Conservation (phyloP, 495 filamentous ascomycete species). For the Hyphodiscus hymeniophilus region DNA sequence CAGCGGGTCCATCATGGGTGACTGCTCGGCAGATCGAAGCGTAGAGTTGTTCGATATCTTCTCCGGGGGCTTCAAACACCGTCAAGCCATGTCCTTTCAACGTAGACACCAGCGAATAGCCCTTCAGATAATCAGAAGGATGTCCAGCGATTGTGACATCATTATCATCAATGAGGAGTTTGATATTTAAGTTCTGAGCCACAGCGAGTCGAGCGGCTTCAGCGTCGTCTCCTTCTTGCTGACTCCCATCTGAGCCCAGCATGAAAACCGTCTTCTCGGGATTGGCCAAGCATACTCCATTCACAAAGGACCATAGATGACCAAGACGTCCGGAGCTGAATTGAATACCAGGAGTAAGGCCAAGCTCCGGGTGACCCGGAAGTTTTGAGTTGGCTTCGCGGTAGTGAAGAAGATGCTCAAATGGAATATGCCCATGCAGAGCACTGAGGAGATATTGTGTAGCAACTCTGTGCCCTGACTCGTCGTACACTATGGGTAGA, state of each 20-base stretch:
- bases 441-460: slow-evolving; percentile 16
- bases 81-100: slow-evolving; percentile 13
- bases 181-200: slow-evolving; percentile 15
- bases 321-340: slow-evolving; percentile 20
- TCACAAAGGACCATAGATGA: slow-evolving; percentile 14
- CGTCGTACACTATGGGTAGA: slow-evolving; percentile 15
- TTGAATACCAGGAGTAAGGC: slow-evolving; percentile 14
- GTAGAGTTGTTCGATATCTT: slow-evolving; percentile 17
- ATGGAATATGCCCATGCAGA: slow-evolving; percentile 13
- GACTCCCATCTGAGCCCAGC: slow-evolving; percentile 16
- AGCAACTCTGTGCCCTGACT: slow-evolving; percentile 17
- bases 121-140: slow-evolving; percentile 17
- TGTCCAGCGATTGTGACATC: slow-evolving; percentile 19
- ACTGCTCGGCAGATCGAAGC: slow-evolving; percentile 9
- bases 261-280: slow-evolving; percentile 15
- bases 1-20: slow-evolving; percentile 15
- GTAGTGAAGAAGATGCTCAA: slow-evolving; percentile 18
- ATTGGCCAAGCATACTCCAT: slow-evolving; percentile 15
- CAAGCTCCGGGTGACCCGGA: slow-evolving; percentile 18
- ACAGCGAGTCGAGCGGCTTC: slow-evolving; percentile 16
- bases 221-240: slow-evolving; percentile 19
- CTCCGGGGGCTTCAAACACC: slow-evolving; percentile 12
- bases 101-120: slow-evolving; percentile 7
- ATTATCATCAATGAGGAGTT: slow-evolving; percentile 15
- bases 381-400: slow-evolving; percentile 19